These are phyloP conservation scores for Orychophragmus violaceus DNA, from an alignment of 345 rosid genomes.

Conservation along the genomic window DNA sequence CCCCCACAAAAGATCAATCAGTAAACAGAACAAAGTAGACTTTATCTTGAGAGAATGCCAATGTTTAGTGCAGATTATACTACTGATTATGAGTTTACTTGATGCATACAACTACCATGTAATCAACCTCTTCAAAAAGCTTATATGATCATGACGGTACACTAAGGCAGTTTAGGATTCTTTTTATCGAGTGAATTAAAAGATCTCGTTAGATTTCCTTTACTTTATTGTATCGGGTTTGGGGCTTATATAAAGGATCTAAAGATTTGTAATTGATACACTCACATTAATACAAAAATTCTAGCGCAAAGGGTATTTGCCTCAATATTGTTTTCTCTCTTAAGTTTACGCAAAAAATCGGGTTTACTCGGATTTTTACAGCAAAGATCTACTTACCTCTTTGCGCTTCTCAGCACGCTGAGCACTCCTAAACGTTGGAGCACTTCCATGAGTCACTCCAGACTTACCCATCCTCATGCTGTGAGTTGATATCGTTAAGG, in stretches of 20 bases:
- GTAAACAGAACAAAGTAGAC: conserved; percentile 2
- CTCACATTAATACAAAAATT: no score
- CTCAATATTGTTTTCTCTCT: no score
- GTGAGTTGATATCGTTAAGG: conserved; percentile 8
- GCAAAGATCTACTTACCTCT: conserved; percentile 59
- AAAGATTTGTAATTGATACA: no score
- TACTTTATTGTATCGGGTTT: no score
- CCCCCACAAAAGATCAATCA: not conserved
- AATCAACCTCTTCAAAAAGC: not conserved
- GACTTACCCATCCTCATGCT: conserved; percentile 52
- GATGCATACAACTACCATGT: not conserved
- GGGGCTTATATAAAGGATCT: no score
- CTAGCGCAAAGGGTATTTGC: no score
- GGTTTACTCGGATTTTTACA: no score
- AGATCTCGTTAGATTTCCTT: no score
- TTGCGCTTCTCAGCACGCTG: conserved; percentile 87
- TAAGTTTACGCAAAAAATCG: no score
- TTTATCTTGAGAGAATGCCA: not conserved
- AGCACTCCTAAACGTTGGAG: conserved; percentile 72
- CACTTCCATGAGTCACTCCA: conserved; percentile 67
- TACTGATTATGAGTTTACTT: not conserved
- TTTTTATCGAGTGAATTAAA: no score
- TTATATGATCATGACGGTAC: no score
- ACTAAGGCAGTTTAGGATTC: no score
- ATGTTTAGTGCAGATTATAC: not conserved